Percentiles rank a stretch among this genome's conserved stretches.
These are phyloP conservation scores for Spathaspora boniae DNA, from an alignment of 805 yeast species.

Conservation along the genomic window DNA sequence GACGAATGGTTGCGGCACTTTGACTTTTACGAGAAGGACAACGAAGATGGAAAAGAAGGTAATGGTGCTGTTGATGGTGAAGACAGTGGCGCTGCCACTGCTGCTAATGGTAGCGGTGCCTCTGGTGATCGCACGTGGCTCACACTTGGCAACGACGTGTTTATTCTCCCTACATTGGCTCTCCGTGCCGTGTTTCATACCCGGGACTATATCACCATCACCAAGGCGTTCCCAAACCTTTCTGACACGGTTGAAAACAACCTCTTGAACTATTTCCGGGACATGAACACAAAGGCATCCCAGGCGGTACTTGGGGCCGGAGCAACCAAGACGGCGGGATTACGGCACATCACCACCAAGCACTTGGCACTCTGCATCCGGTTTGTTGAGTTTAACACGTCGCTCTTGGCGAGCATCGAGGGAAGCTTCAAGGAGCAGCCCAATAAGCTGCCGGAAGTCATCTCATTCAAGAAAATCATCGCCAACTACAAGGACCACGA, in stretches of 20 bases:
- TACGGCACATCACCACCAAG: constrained; percentile 69
- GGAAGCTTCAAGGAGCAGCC: constrained; percentile 12
- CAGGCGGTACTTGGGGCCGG: constrained; percentile 70
- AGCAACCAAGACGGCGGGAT: constrained; percentile 70
- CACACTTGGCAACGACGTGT: constrained; percentile 18
- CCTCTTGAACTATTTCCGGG: constrained; percentile 39
- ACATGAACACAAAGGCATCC: constrained; percentile 51
- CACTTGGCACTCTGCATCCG: constrained; percentile 69
- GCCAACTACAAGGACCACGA: constrained; percentile 56
- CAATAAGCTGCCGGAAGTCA: constrained; percentile 20
- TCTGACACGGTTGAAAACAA: constrained; percentile 39
- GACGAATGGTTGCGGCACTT: constrained; percentile 25
- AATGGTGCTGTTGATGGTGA: neutral
- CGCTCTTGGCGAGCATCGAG: constrained; percentile 8
- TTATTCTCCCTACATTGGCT: constrained; percentile 28
- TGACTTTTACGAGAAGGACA: constrained; percentile 16
- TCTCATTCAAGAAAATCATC: constrained; percentile 27
- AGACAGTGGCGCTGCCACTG: too few relatives aligned
- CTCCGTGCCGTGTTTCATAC: constrained; percentile 25
- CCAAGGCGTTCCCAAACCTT: constrained; percentile 51
- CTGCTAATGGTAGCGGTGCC: too few relatives aligned
- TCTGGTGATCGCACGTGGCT: constrained; percentile 2
- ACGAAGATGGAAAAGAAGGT: constrained; percentile 1
- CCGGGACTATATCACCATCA: constrained; percentile 53
- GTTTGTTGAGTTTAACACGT: constrained; percentile 42